Evolutionary conservation across 495 filamentous ascomycete species (phyloP), one percentile per base, ranked within the genome.

Genomic region (Glonium stellatum): DNA sequence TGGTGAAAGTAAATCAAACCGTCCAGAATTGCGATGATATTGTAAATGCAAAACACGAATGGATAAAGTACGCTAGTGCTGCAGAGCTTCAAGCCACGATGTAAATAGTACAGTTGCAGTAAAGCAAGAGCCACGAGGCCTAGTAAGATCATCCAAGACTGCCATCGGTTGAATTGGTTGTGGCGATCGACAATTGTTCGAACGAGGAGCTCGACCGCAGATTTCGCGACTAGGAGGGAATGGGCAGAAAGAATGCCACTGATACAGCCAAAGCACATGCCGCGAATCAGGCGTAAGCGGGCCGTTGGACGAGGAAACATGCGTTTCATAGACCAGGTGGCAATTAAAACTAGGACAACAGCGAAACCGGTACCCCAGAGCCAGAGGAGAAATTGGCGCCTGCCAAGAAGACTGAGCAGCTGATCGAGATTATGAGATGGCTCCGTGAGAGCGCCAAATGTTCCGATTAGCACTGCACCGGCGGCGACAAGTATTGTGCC

Each of bases 41-140:
- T 99, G 78, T 97, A 99, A 62, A 97, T 85, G 82, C 93, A 99
- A 75, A 99, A 99, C 37, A 97, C 90, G 67, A 97, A 87, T 5
- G 93, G 93, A 76, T 99, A 99, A 65, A 99, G 82, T 53, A 99
- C 84, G 73, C 90, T 96, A 18, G 93, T 97, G 54, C 90, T 96
- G 72, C 92, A 90, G 42, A 97, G 78, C 69, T 95, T 96, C 59
- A 99, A 78, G 54, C 93, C 93, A 19, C 88, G 82, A 71, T 99
- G 92, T 36, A 99, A 83, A 69, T 92, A 97, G 75, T 95, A 99
- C 15, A 99, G 79, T 73, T 99, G 93, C 34, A 86, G 85, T 39
- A 99, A 82, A 3, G 93, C 93, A 55, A 99, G 80, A 5, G 76
- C 75, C 53, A 96, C 79, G 46, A 99, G 86, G 15, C 82, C 87